phyloP scores from a whole-genome alignment of 2,329 filamentous ascomycete species.

The Verticillium albo-atrum region DNA sequence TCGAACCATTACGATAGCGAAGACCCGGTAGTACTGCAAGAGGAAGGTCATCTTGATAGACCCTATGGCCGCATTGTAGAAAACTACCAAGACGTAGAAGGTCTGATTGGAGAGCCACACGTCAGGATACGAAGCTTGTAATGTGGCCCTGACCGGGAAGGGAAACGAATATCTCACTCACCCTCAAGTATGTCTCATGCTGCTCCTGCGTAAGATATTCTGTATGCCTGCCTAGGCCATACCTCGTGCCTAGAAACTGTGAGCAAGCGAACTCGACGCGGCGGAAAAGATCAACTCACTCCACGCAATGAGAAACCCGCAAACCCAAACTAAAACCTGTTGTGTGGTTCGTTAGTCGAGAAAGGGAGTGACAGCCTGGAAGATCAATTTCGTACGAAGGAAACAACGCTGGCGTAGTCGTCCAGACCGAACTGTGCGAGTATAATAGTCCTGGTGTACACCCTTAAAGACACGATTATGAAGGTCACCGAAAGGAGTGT shows the following conservation, averaged over 20 bases:
- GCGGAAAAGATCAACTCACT: too few relatives aligned
- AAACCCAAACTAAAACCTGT: background rate
- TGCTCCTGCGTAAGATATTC: too few relatives aligned
- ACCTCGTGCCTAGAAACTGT: too few relatives aligned
- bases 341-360: background rate
- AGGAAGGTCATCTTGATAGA: conserved; percentile 20
- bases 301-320: background rate
- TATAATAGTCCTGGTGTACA: conserved; percentile 17
- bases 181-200: too few relatives aligned
- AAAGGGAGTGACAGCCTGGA: too few relatives aligned
- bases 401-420: conserved; percentile 17
- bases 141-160: too few relatives aligned
- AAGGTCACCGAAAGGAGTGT: conserved; percentile 6
- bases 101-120: conserved; percentile 11
- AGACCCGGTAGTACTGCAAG: conserved; percentile 21
- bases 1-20: conserved; percentile 19
- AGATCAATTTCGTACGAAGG: too few relatives aligned
- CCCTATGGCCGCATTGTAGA: conserved; percentile 15
- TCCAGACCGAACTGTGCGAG: conserved; percentile 20
- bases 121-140: too few relatives aligned
- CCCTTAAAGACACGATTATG: conserved; percentile 4
- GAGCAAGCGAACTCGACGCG: too few relatives aligned
- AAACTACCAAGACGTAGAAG: conserved; percentile 16
- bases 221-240: too few relatives aligned
- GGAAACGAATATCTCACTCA: too few relatives aligned